Evolutionary conservation across 352 stramenopile genomes (phyloP).

Genomic region (Lagenidium sp.): DNA sequence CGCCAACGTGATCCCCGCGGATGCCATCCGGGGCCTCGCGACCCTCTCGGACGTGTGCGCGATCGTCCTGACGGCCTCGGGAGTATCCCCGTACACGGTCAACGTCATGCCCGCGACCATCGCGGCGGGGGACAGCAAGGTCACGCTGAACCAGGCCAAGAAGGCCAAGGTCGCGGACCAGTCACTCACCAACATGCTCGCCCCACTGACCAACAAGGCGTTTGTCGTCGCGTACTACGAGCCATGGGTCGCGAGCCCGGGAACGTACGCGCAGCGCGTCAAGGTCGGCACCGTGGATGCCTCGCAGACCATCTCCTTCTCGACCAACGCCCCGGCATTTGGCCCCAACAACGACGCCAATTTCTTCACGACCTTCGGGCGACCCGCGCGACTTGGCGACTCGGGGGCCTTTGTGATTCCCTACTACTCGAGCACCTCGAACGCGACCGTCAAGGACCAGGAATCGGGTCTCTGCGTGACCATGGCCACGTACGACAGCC

Average conservation of each 20-base stretch:
- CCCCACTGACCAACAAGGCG: slow-evolving; percentile 15
- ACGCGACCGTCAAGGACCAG: neutral
- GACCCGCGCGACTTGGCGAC: slow-evolving; percentile 18
- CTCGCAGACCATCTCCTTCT: slow-evolving; percentile 26
- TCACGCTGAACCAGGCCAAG: slow-evolving; percentile 15
- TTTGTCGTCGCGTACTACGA: slow-evolving; percentile 51
- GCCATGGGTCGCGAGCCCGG: slow-evolving; percentile 2
- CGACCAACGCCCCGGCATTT: slow-evolving; percentile 16
- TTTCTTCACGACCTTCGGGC: slow-evolving; percentile 22
- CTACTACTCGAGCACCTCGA: slow-evolving; percentile 28
- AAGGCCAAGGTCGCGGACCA: slow-evolving; percentile 9
- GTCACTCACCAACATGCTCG: slow-evolving; percentile 32
- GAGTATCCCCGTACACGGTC: slow-evolving; percentile 8
- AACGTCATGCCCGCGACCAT: slow-evolving; percentile 27
- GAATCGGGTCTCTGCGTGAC: slow-evolving; percentile 34
- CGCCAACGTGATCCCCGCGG: slow-evolving; percentile 16
- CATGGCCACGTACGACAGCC: slow-evolving; percentile 15
- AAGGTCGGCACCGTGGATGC: slow-evolving; percentile 23
- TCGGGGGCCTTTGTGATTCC: slow-evolving; percentile 32
- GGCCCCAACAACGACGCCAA: slow-evolving; percentile 16
- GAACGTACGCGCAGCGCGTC: slow-evolving; percentile 31
- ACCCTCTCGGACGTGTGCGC: slow-evolving; percentile 47
- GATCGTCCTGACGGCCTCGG: slow-evolving; percentile 18
- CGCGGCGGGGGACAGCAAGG: slow-evolving; percentile 1
- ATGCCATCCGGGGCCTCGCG: slow-evolving; percentile 35